Base-by-base conservation (phyloP, 2,329 filamentous ascomycete species). In the Trichoderma sp. region DNA sequence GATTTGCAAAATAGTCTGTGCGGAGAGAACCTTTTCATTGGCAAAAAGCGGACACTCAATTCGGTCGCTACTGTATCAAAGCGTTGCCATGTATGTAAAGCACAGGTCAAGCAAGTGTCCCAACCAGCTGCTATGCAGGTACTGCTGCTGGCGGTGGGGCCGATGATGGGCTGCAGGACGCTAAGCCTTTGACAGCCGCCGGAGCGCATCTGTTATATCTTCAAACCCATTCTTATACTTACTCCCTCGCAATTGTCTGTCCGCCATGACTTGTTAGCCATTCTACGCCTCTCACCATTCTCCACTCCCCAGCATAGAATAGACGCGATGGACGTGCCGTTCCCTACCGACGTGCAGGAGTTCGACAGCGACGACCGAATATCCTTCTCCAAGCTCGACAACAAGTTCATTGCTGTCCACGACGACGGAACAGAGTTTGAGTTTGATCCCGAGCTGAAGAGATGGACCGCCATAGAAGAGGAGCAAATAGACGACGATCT, bases 381-480 rank as follows among this genome's bases (percentile, higher is more conserved):
- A 76, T 95, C 93, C 6, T 97, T 91, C 81, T 95, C 92, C n/a
- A 91, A 88, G 77, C 84, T 93, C 70, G 91, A 95, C 79, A 85
- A 89, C 76, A 95, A 93, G 77, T 95, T 90, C 81, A 87, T 96
- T 65, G 88, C 96, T 8, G 94, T 97, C 71, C 91, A 92, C 68
- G 92, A 94, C 59, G 90, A 96, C 77, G 93, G 93, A 64, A 87
- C 89, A 70, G 94, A 97, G 79, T 97, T 90, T 81, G 91, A 94
- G 78, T 97, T 91, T 81, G 90, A 96, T 79, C 81, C 86, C 60
- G 85, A 84, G 61, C 81, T 89, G 73, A 90, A 88, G 81, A 87
- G 88, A 80, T 97, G 94, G 94, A 85, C 93, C 66, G 90, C 89
- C 73, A 83, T 87, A 16, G 82, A 83, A n/a, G 82, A 85, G 32